These are phyloP conservation scores for Panicum virgatum DNA, from an alignment of 202 grass and related monocot genomes.

Conservation along the genomic window DNA sequence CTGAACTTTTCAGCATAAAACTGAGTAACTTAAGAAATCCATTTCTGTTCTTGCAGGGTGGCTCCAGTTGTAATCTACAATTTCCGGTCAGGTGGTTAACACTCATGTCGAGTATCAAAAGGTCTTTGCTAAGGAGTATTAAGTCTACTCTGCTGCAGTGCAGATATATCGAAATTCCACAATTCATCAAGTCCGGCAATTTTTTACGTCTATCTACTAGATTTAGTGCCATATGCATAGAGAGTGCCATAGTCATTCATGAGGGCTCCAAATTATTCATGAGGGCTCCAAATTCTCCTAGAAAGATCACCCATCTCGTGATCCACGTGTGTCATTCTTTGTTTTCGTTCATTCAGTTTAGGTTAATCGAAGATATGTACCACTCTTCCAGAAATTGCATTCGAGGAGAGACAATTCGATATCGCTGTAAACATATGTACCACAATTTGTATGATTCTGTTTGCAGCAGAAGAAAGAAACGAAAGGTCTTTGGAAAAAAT, in stretches of 20 bases:
- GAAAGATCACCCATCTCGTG: not conserved
- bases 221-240: conserved; percentile 9
- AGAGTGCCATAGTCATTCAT: not conserved
- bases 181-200: not conserved
- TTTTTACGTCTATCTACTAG: conserved; percentile 4
- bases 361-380: not conserved
- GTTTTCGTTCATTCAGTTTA: conserved; percentile 27
- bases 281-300: not conserved
- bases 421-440: not conserved
- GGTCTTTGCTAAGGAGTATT: conserved; percentile 20
- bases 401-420: not conserved
- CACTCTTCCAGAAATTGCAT: not conserved
- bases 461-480: not conserved
- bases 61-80: conserved; percentile 42
- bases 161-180: conserved; percentile 8
- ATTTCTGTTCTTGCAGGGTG: conserved; percentile 52
- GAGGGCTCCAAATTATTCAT: not conserved
- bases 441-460: conserved; percentile 19
- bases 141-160: conserved; percentile 13
- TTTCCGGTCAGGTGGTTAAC: conserved; percentile 35
- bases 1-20: conserved; percentile 14
- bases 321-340: not conserved
- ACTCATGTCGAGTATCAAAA: conserved; percentile 30
- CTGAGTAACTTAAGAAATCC: conserved; percentile 26
- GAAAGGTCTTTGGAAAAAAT: not conserved